A percentile compares a stretch with the other conserved stretches of the same genome.
phyloP scores from a whole-genome alignment of 148 eudicot genomes.

The Rhododendron simsii region DNA sequence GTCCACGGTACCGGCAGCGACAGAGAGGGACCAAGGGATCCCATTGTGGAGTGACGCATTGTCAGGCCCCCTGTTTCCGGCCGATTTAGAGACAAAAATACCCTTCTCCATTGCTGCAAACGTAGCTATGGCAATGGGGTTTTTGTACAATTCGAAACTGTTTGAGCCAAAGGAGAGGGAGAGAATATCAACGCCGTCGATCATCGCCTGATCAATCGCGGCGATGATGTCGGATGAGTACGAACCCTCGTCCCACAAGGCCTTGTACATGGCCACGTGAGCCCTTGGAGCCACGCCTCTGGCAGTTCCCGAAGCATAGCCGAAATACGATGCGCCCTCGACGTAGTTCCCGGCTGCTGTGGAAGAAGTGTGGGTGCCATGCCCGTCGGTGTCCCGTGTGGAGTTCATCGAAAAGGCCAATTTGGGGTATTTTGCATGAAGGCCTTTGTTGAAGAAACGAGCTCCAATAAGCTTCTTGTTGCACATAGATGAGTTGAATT shows the following conservation, averaged over 20 bases:
- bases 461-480: slow-evolving; percentile 40
- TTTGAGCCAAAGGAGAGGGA: slow-evolving; percentile 43
- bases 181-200: slow-evolving; percentile 56
- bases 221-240: slow-evolving; percentile 46
- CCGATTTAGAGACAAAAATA: slow-evolving; percentile 38
- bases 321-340: neutral
- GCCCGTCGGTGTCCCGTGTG: neutral
- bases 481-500: slow-evolving; percentile 42
- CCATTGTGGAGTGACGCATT: slow-evolving; percentile 38
- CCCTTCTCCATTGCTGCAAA: slow-evolving; percentile 59
- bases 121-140: slow-evolving; percentile 48
- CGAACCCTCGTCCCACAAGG: slow-evolving; percentile 36
- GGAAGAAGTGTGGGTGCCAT: neutral
- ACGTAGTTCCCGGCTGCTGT: neutral
- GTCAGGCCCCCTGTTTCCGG: slow-evolving; percentile 45
- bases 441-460: slow-evolving; percentile 43
- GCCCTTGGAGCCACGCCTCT: slow-evolving; percentile 18
- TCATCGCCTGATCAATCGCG: slow-evolving; percentile 55
- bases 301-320: neutral
- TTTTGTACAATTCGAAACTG: slow-evolving; percentile 15
- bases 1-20: slow-evolving; percentile 55
- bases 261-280: slow-evolving; percentile 66
- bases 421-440: slow-evolving; percentile 32
- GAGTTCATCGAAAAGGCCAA: slow-evolving; percentile 8
- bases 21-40: slow-evolving; percentile 44